Base-by-base conservation (phyloP, 2,329 filamentous ascomycete species). In the Botrytis cinerea region DNA sequence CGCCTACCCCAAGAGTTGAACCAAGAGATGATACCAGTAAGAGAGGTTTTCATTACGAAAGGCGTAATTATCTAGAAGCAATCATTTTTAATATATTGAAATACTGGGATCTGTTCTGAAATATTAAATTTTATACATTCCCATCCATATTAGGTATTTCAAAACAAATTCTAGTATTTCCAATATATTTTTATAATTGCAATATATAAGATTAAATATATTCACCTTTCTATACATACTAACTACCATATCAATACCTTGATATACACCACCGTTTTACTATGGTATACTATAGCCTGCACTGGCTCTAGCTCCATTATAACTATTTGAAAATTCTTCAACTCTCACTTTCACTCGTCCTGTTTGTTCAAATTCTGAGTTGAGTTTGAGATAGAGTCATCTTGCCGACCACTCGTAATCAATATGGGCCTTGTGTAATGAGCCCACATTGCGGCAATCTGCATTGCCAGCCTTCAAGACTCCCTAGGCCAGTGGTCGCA, bases 371-470 rank as follows among this genome's bases (percentile, higher is more conserved):
- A 4, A n/a, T 25, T 10, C n/a, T 51, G 25, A 4, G 25, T 7
- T 16, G 14, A n/a, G 12, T 51, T 51, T 51, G 48, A 51, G 25
- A n/a, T 51, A 10, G 22, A 25, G 20, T n/a, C 25, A 10, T n/a
- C 16, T n/a, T n/a, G 2, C 4, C 22, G n/a, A n/a, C 12, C 22
- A 22, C 22, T n/a, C 10, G 10, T 14, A n/a, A n/a, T 0, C 4
- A 25, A 51, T n/a, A 14, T 6, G 25, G 14, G 25, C 12, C 48
- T 14, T 12, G 2, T 51, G 2, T 51, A n/a, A n/a, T 14, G 5
- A 51, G n/a, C 25, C 4, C 12, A 16, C 48, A n/a, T n/a, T 10
- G 25, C 48, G 10, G 48, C 12, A 51, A 28, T 28, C n/a, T 57
- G n/a, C 14, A 57, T 57, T 57, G 14, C 5, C 51, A 57, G 6